Percentiles rank a stretch among this genome's conserved stretches.
Conservation (phyloP, 257 asterid species). For the Capsicum rhomboideum region DNA sequence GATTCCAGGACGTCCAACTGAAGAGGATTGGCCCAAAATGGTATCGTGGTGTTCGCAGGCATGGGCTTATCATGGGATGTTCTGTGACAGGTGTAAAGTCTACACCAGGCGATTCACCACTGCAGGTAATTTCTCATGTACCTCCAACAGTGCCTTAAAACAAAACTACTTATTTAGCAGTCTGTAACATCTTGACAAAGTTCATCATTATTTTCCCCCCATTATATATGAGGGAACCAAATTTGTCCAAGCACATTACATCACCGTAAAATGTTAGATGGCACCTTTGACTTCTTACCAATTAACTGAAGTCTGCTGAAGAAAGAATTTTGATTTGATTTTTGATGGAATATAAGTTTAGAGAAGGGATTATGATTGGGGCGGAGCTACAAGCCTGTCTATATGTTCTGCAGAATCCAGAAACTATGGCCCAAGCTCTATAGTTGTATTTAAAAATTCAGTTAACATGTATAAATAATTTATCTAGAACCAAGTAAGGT, state of each 20-base stretch:
- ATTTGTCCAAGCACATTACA: background rate
- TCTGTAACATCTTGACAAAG: background rate
- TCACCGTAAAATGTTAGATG: background rate
- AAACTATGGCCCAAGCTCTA: background rate
- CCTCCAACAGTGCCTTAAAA: background rate
- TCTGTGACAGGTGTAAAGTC: slow-evolving; percentile 85
- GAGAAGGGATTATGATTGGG: background rate
- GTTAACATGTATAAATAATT: background rate
- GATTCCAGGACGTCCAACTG: slow-evolving; percentile 77
- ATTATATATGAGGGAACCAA: background rate
- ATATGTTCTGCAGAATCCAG: background rate
- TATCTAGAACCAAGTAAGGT: background rate
- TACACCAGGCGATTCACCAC: slow-evolving; percentile 87
- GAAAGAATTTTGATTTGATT: background rate
- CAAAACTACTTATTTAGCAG: background rate
- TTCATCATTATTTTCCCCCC: background rate
- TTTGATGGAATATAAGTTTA: background rate
- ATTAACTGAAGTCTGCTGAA: background rate
- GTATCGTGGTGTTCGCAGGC: slow-evolving; percentile 96
- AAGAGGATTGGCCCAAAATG: slow-evolving; percentile 97
- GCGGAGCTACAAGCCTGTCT: background rate
- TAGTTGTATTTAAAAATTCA: background rate
- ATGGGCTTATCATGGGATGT: slow-evolving; percentile 98
- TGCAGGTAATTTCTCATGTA: slow-evolving; percentile 45
- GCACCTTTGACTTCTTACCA: background rate